Conservation (phyloP, 495 filamentous ascomycete species). For the Aspergillus nidulans region DNA sequence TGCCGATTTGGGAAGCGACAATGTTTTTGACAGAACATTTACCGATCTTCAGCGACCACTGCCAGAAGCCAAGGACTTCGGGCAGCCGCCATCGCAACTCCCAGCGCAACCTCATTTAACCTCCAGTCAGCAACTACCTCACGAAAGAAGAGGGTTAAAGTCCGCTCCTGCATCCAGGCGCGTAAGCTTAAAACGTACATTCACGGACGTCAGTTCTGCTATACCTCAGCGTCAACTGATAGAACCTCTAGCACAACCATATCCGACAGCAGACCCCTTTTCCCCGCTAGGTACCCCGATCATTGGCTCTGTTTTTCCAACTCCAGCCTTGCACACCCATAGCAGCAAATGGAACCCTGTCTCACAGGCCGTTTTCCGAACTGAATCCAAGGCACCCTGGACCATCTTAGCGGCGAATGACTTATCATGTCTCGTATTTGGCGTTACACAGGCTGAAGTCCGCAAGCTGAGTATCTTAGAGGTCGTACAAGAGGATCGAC, state of each 20-base stretch:
- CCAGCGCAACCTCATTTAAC: slow-evolving; percentile 19
- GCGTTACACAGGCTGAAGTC: slow-evolving; percentile 89
- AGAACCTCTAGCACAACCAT: slow-evolving; percentile 85
- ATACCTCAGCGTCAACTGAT: slow-evolving; percentile 78
- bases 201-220: slow-evolving; percentile 71
- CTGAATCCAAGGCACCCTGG: slow-evolving; percentile 81
- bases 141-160: slow-evolving; percentile 29
- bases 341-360: slow-evolving; percentile 85
- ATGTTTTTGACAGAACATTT: slow-evolving; percentile 80
- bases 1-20: slow-evolving; percentile 59
- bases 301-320: slow-evolving; percentile 36
- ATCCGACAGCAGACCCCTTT: slow-evolving; percentile 49
- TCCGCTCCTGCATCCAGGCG: slow-evolving; percentile 51
- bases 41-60: slow-evolving; percentile 32
- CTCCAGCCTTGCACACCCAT: slow-evolving; percentile 67
- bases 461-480: slow-evolving; percentile 93
- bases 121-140: slow-evolving; percentile 30
- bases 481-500: slow-evolving; percentile 80
- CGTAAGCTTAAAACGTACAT: slow-evolving; percentile 77
- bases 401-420: slow-evolving; percentile 97
- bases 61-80: slow-evolving; percentile 11
- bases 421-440: slow-evolving; percentile 91
- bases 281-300: slow-evolving; percentile 38
- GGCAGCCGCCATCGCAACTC: slow-evolving; percentile 23
- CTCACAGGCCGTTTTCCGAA: slow-evolving; percentile 94